Conservation (phyloP, 257 asterid genomes). For the Solanum paucissectum region DNA sequence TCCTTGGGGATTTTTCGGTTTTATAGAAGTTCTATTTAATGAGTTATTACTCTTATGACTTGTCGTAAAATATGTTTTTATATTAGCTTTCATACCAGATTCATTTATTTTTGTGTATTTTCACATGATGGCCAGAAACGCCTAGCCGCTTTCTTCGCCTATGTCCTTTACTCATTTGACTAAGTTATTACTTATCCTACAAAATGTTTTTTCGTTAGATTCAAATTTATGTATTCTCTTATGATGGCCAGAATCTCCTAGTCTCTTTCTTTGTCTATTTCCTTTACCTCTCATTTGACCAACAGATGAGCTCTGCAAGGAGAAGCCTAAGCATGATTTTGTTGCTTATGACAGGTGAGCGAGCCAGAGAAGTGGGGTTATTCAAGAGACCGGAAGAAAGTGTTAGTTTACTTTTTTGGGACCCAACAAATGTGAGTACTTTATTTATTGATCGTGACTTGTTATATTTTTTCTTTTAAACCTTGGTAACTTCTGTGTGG, state of each 20-base stretch:
- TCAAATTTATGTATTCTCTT: neutral
- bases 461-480: neutral
- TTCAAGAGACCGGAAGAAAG: slow-evolving; percentile 64
- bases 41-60: neutral
- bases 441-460: neutral
- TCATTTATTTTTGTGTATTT: neutral
- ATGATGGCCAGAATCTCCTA: neutral
- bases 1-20: neutral
- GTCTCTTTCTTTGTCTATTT: neutral
- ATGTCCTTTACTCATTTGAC: neutral
- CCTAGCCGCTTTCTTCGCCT: neutral
- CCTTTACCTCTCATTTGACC: neutral
- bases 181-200: neutral
- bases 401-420: slow-evolving; percentile 77
- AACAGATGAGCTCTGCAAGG: neutral
- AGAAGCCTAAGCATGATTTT: neutral
- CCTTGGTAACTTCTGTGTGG: neutral
- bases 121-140: neutral
- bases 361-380: slow-evolving; percentile 86
- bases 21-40: neutral
- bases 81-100: neutral
- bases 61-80: neutral
- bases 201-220: neutral
- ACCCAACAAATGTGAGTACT: slow-evolving; percentile 75
- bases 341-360: slow-evolving; percentile 55